Evolutionary conservation across 805 yeast genomes (phyloP).

Genomic region (Suhomyces pyralidae): DNA sequence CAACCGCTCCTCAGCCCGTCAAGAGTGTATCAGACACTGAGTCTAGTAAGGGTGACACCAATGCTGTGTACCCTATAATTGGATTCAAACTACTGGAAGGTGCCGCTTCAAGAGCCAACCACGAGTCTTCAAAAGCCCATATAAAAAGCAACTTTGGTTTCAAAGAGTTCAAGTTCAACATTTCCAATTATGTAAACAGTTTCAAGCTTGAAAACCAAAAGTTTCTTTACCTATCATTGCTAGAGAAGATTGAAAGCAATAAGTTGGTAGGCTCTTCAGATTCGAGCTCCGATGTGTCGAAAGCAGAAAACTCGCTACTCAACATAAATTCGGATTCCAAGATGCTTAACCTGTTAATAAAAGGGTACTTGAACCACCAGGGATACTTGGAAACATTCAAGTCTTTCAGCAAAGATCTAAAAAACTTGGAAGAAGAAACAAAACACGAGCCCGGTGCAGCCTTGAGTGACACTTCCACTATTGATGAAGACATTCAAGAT

Average conservation of each 20-base stretch:
- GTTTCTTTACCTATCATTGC: conserved; percentile 16
- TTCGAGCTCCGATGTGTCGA: neutral
- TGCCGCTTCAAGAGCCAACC: conserved; percentile 5
- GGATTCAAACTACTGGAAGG: conserved; percentile 30
- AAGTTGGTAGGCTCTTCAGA: conserved; percentile 4
- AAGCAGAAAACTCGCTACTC: conserved; percentile 6
- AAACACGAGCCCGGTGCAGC: neutral
- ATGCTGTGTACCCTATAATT: conserved; percentile 31
- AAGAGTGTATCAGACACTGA: neutral
- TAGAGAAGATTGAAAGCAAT: conserved; percentile 17
- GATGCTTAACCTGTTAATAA: conserved; percentile 30
- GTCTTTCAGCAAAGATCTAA: conserved; percentile 32
- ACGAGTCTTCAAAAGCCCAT: conserved; percentile 13
- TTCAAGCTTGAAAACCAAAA: conserved; percentile 36
- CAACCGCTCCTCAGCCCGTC: neutral
- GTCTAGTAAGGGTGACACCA: conserved; percentile 15
- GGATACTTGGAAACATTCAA: conserved; percentile 36
- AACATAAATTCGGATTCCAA: conserved; percentile 22
- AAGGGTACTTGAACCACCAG: conserved; percentile 39
- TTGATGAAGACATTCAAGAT: conserved; percentile 9
- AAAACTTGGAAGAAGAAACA: conserved; percentile 17
- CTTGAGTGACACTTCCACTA: neutral
- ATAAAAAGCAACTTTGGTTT: conserved; percentile 56
- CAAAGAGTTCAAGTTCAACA: conserved; percentile 58
- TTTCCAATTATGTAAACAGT: conserved; percentile 48